Percentiles rank a stretch among this genome's conserved stretches.
Conservation (phyloP, 495 filamentous ascomycete genomes). For the Hyaloscypha variabilis region DNA sequence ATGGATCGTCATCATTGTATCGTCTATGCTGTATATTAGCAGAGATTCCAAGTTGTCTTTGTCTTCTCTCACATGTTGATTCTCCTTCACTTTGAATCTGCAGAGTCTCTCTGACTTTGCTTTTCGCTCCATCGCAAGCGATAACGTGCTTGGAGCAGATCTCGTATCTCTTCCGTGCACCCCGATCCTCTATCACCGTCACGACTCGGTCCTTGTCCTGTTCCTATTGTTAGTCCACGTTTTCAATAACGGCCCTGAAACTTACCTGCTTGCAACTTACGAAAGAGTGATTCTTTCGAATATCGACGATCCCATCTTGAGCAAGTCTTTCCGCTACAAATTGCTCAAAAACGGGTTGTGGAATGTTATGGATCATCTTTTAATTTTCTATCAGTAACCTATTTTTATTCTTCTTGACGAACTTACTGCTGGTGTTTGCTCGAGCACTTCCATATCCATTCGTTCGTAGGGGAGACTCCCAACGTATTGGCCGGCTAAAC, state of each 20-base stretch:
- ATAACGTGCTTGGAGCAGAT: slow-evolving; percentile 29
- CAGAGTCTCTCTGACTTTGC: slow-evolving; percentile 37
- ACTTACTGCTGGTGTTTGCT: slow-evolving; percentile 24
- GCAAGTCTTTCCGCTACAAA: slow-evolving; percentile 19
- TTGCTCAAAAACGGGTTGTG: slow-evolving; percentile 29
- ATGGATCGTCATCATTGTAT: slow-evolving; percentile 52
- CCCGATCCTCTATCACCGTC: slow-evolving; percentile 23
- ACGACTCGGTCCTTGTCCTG: slow-evolving; percentile 12
- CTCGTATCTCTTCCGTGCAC: slow-evolving; percentile 7
- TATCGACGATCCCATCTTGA: slow-evolving; percentile 8
- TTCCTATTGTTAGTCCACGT: neutral
- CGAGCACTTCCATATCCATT: slow-evolving; percentile 30
- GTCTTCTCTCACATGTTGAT: slow-evolving; percentile 33
- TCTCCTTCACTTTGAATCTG: slow-evolving; percentile 42
- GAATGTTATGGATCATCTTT: slow-evolving; percentile 34
- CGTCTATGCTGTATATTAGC: slow-evolving; percentile 26
- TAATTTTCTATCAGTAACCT: neutral
- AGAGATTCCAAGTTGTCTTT: neutral
- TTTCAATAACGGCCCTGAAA: neutral
- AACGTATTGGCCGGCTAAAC: slow-evolving; percentile 20
- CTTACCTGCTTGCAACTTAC: slow-evolving; percentile 26
- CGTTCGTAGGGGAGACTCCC: slow-evolving; percentile 30
- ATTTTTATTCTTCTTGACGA: neutral
- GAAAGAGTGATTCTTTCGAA: slow-evolving; percentile 25
- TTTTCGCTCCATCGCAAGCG: slow-evolving; percentile 42